These are phyloP conservation scores for Zoysia japonica DNA, from an alignment of 176 grass and related monocot species.

Conservation along the genomic window DNA sequence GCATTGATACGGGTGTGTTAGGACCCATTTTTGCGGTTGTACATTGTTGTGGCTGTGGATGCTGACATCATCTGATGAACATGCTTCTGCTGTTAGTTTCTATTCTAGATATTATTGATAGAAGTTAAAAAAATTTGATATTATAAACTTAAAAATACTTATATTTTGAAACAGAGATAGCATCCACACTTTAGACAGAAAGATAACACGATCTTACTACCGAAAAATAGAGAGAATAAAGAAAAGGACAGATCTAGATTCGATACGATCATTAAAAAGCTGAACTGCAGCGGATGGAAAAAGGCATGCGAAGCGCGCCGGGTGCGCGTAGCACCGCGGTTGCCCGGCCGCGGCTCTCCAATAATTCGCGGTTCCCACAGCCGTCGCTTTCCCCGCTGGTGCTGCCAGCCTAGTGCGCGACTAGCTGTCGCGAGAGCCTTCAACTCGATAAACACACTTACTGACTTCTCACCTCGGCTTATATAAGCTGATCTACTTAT, in stretches of 20 bases:
- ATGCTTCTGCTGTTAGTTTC: no score
- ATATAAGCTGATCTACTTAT: fast-evolving
- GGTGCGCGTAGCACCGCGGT: slow-evolving; percentile 24
- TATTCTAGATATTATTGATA: no score
- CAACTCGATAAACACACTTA: fast-evolving
- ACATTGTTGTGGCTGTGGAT: no score
- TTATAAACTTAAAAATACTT: no score
- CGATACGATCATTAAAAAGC: not conserved
- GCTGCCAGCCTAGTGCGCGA: slow-evolving; percentile 31
- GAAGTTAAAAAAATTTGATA: no score
- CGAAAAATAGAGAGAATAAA: not conserved
- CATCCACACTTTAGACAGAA: no score
- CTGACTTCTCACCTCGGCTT: fast-evolving
- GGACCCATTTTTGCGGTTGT: no score
- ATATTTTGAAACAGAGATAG: no score
- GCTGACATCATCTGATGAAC: no score
- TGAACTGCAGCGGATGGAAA: not conserved
- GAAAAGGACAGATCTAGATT: not conserved
- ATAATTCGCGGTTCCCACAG: slow-evolving; percentile 42
- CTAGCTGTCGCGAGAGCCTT: slow-evolving; percentile 42
- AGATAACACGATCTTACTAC: not conserved
- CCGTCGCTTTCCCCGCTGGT: slow-evolving; percentile 52
- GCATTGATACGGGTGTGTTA: no score
- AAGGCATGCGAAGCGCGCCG: not conserved
- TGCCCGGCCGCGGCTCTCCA: not conserved